Evolutionary conservation across 2,329 filamentous ascomycete species (phyloP).

Genomic region (Talaromyces piceae): DNA sequence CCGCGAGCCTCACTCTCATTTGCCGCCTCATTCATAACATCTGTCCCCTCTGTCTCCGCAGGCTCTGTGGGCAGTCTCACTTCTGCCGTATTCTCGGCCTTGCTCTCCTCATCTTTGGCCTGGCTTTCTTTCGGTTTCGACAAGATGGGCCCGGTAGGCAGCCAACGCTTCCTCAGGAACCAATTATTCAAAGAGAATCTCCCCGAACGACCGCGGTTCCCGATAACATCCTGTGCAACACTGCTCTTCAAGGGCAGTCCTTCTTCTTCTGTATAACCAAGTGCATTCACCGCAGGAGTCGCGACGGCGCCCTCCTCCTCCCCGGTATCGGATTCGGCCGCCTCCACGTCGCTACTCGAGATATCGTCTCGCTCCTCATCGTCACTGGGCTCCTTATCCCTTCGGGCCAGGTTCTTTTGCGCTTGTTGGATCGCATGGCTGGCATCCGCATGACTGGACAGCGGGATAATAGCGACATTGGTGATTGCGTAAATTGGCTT

Average conservation of each 20-base stretch:
- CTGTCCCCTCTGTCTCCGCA: slow-evolving; percentile 5
- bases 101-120: slow-evolving; percentile 44
- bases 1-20: slow-evolving; percentile 11
- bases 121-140: slow-evolving; percentile 3
- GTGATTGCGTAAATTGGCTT: slow-evolving; percentile 79
- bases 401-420: slow-evolving; percentile 36
- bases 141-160: slow-evolving; percentile 42
- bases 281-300: slow-evolving; percentile 17
- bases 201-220: slow-evolving; percentile 73
- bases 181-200: slow-evolving; percentile 80
- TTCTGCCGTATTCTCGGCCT: background rate
- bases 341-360: background rate
- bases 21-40: slow-evolving; percentile 9
- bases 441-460: slow-evolving; percentile 68
- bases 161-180: slow-evolving; percentile 83
- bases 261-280: slow-evolving; percentile 16
- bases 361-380: background rate
- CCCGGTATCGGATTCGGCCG: slow-evolving; percentile 5
- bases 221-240: slow-evolving; percentile 83
- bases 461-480: slow-evolving; percentile 83
- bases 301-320: slow-evolving; percentile 2
- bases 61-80: background rate
- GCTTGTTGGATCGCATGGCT: slow-evolving; percentile 62
- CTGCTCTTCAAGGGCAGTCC: slow-evolving; percentile 36
- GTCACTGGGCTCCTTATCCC: slow-evolving; percentile 27